phyloP scores from a whole-genome alignment of 2,329 filamentous ascomycete species.

The Falciphora oryzae region DNA sequence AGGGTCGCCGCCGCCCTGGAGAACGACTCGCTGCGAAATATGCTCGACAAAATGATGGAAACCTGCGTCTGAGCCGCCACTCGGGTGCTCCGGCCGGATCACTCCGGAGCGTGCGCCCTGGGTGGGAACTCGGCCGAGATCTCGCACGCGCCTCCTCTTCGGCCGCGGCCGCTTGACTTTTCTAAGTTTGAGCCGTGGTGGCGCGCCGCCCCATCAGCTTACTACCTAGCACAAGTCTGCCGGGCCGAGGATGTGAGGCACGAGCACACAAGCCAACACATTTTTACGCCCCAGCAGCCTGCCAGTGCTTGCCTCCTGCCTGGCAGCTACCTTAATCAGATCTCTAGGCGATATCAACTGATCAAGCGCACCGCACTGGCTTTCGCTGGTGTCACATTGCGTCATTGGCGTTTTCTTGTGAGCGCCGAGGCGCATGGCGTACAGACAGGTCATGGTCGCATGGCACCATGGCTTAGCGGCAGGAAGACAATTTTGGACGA shows the following conservation, averaged over 20 bases:
- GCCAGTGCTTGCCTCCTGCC: no score
- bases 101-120: no score
- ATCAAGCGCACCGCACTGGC: neutral
- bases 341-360: neutral
- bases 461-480: no score
- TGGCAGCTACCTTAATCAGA: no score
- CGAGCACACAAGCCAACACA: neutral
- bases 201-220: neutral
- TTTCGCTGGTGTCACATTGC: neutral
- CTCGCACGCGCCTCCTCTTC: neutral
- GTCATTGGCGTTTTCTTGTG: neutral
- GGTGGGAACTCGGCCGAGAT: neutral
- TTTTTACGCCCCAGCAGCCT: no score
- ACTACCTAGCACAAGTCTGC: neutral
- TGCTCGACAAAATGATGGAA: slow-evolving; percentile 89
- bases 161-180: neutral
- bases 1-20: slow-evolving; percentile 90
- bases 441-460: neutral
- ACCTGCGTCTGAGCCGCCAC: slow-evolving; percentile 59
- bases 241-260: neutral
- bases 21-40: slow-evolving; percentile 82
- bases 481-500: neutral
- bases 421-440: neutral
- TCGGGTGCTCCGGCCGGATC: neutral
- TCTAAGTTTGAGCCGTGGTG: neutral